phyloP scores from a whole-genome alignment of 2,329 filamentous ascomycete species.

The Ascochyta viciae-villosae region DNA sequence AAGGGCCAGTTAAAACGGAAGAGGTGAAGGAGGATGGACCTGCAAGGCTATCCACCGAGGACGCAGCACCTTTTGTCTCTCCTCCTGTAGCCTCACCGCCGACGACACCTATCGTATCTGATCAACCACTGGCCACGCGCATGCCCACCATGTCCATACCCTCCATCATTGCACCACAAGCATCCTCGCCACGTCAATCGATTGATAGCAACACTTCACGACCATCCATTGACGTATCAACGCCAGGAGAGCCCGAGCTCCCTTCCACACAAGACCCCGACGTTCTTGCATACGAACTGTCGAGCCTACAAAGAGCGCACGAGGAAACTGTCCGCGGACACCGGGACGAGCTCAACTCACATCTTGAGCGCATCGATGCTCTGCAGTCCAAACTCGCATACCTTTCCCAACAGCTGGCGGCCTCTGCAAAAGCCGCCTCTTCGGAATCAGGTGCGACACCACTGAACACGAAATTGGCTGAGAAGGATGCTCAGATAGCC shows the following conservation, averaged over 20 bases:
- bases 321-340: constrained; percentile 64
- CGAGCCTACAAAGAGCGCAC: constrained; percentile 59
- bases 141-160: constrained; percentile 42
- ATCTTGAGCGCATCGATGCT: constrained; percentile 89
- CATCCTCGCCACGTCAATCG: constrained; percentile 43
- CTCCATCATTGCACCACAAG: constrained; percentile 38
- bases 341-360: constrained; percentile 82
- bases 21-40: constrained; percentile 20
- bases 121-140: constrained; percentile 46
- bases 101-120: constrained; percentile 32
- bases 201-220: constrained; percentile 42
- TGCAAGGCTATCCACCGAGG: constrained; percentile 39
- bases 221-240: constrained; percentile 37
- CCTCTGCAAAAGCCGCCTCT: constrained; percentile 75
- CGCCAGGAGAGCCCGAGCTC: constrained; percentile 44
- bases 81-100: constrained; percentile 22
- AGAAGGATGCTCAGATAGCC: constrained; percentile 90
- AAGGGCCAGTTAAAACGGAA: constrained; percentile 20
- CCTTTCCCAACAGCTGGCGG: constrained; percentile 78
- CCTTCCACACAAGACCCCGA: constrained; percentile 33
- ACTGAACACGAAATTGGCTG: constrained; percentile 78
- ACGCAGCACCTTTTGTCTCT: constrained; percentile 14
- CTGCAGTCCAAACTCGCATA: constrained; percentile 91
- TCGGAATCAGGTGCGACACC: constrained; percentile 33
- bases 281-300: constrained; percentile 54